These are phyloP conservation scores for Aspergillus persii DNA, from an alignment of 2,329 filamentous ascomycete species.

Conservation along the genomic window DNA sequence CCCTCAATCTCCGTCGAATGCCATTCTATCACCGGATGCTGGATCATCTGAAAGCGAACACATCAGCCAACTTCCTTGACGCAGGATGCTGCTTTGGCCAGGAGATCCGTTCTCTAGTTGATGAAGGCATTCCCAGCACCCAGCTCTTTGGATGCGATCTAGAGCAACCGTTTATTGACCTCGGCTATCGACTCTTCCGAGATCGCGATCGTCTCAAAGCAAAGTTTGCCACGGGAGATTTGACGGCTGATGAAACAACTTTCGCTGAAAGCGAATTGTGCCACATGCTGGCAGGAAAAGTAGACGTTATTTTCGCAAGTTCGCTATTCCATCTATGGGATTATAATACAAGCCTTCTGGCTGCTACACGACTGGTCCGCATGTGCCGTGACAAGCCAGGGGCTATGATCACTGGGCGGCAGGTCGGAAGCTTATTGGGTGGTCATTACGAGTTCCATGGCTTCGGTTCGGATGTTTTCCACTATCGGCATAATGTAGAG, in stretches of 20 bases:
- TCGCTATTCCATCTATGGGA: constrained; percentile 21
- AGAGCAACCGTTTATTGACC: constrained; percentile 49
- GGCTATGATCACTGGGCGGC: constrained; percentile 14
- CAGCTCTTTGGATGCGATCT: constrained; percentile 47
- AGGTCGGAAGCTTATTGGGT: constrained; percentile 14
- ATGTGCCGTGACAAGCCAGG: constrained; percentile 12
- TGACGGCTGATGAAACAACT: constrained; percentile 20
- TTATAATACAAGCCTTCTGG: constrained; percentile 14
- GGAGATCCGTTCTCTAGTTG: constrained; percentile 16
- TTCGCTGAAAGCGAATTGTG: neutral
- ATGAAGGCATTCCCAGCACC: constrained; percentile 11
- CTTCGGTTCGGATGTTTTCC: neutral
- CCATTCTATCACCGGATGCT: constrained; percentile 11
- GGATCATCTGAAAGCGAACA: constrained; percentile 8
- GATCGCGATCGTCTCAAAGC: constrained; percentile 50
- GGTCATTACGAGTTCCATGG: constrained; percentile 12
- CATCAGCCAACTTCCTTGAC: constrained; percentile 13
- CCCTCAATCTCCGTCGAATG: constrained; percentile 16
- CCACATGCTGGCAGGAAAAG: constrained; percentile 7
- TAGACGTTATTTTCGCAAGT: constrained; percentile 15
- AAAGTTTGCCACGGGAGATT: constrained; percentile 50
- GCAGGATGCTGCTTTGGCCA: constrained; percentile 20
- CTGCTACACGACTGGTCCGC: constrained; percentile 10
- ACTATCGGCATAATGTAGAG: constrained; percentile 19
- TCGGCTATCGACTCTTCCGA: constrained; percentile 62